Base-by-base conservation (phyloP, 2,329 filamentous ascomycete species). In the Cyclaneusma minus region DNA sequence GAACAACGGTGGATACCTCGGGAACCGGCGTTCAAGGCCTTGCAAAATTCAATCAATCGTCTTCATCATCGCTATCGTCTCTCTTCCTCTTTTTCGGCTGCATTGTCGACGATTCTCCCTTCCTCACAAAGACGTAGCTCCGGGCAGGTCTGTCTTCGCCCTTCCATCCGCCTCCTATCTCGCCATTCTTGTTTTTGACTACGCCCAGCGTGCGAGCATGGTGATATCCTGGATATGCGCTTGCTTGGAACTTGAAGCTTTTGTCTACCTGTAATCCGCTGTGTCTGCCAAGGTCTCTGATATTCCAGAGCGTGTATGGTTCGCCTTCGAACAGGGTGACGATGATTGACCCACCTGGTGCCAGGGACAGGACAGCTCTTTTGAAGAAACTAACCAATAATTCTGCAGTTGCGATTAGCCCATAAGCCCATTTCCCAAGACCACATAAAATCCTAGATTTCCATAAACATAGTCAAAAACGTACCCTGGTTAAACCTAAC, bases 221-320 rank as follows among this genome's bases (percentile, higher is more conserved):
- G 33, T 51, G 59, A 47, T 89, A 89, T 0, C 74, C 74, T 1
- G 75, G 77, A 47, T 87, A 89, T 13, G 63, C 67, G 10, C 42
- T 53, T 4, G 68, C 61, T 35, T 68, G 61, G 44, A 89, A 89
- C 30, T 53, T 55, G 45, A 79, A 85, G 48, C 75, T 83, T 41
- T 65, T 57, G 39, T 72, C 60, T 18, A 84, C 75, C 42, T 68
- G 64, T 26, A 87, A 54, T 4, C 78, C 80, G 4, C 63, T 62
- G 48, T 93, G 82, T 5, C 87, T 65, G 2, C 69, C 89, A 15
- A 98, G 60, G 55, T 94, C 87, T 18, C 75, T 68, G 14, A 95
- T 65, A 54, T 95, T 94, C 89, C 89, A 98, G 1, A 94, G 64
- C 3, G 83, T 87, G 49, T 98, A 98, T 1, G 89, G 89, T 50